Conservation (phyloP, 495 filamentous ascomycete genomes). For the Penicillium egyptiacum region DNA sequence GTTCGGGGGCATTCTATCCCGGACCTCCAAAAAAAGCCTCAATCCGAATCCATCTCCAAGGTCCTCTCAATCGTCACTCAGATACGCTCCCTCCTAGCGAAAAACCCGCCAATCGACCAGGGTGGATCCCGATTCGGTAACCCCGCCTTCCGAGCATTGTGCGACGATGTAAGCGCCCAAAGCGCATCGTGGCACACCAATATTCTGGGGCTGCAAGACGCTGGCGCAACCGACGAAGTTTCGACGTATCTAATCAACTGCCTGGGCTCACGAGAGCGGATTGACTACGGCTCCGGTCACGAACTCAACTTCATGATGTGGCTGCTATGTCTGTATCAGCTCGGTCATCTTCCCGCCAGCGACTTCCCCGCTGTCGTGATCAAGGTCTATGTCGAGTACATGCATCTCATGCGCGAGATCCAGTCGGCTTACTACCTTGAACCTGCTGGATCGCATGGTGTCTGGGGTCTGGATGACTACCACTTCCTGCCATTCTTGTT, state of each 20-base stretch:
- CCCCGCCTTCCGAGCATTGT: slow-evolving; percentile 78
- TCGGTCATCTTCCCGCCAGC: slow-evolving; percentile 58
- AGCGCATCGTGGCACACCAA: slow-evolving; percentile 42
- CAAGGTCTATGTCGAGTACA: slow-evolving; percentile 73
- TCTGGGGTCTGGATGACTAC: slow-evolving; percentile 97
- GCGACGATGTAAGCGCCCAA: slow-evolving; percentile 66
- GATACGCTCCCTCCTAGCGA: slow-evolving; percentile 59
- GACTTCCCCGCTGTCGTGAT: slow-evolving; percentile 76
- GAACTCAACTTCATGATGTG: slow-evolving; percentile 96
- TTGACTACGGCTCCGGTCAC: slow-evolving; percentile 96
- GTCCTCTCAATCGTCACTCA: slow-evolving; percentile 71
- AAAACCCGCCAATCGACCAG: slow-evolving; percentile 77
- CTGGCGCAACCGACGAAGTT: slow-evolving; percentile 63
- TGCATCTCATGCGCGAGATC: slow-evolving; percentile 77
- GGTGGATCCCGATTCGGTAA: slow-evolving; percentile 93
- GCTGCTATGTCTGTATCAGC: slow-evolving; percentile 84
- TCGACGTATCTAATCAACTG: slow-evolving; percentile 78
- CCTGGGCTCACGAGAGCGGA: slow-evolving; percentile 81
- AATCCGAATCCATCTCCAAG: slow-evolving; percentile 56
- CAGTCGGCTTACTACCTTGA: slow-evolving; percentile 94
- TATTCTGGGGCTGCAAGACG: slow-evolving; percentile 52
- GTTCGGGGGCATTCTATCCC: slow-evolving; percentile 76
- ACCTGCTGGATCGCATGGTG: slow-evolving; percentile 91
- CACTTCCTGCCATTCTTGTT: slow-evolving; percentile 96
- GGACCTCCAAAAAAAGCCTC: slow-evolving; percentile 53